Evolutionary conservation across 192 early-diverging fungal species (phyloP), one percentile per base, ranked within the genome.

Genomic region (Rhizoclosmatium globosum): DNA sequence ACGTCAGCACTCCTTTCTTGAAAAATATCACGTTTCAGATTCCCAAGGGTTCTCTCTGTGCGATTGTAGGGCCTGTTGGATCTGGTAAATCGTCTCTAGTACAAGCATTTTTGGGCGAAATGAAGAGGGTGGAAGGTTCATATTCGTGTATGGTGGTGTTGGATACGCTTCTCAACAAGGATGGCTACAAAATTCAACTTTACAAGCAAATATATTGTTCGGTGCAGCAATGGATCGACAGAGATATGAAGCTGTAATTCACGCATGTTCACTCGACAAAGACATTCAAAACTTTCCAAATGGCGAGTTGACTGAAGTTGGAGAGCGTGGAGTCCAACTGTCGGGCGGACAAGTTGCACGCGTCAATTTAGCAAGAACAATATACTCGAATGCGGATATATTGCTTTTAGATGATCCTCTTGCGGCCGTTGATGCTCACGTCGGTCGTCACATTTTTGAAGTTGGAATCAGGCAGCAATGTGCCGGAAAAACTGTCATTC

Each of bases 151-250:
- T 62, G 65, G 86, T 88, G 43, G 86, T 91, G 46, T 66, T 95
- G 88, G 88, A 90, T 93, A 91, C 85, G 86, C 90, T 47, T 86
- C 89, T n/a, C 92, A 93, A 69, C 88, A 90, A 74, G 89, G 90
- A 1, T 94, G 93, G 92, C 72, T 94, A 3, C 76, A 93, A 60
- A 94, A 93, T 78, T 80, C 78, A 2, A 91, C 93, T 0, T 80
- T 95, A n/a, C 87, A 90, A 38, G 91, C 91, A 11, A 97, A 97
- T 76, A 91, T 95, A 83, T 53, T 94, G 42, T 95, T 97, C 84
- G 94, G 94, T 0, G 87, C 86, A 4, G 67, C 79, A 1, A 91
- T 84, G 56, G 87, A 97, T 61, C 73, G 76, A 19, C 65, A 73
- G 7, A 0, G 69, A 31, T 71, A 71, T 31, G 39, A 71, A 15